Percentiles rank a stretch among this genome's conserved stretches.
Evolutionary conservation across 495 filamentous ascomycete species (phyloP).

Genomic region (Glonium stellatum): DNA sequence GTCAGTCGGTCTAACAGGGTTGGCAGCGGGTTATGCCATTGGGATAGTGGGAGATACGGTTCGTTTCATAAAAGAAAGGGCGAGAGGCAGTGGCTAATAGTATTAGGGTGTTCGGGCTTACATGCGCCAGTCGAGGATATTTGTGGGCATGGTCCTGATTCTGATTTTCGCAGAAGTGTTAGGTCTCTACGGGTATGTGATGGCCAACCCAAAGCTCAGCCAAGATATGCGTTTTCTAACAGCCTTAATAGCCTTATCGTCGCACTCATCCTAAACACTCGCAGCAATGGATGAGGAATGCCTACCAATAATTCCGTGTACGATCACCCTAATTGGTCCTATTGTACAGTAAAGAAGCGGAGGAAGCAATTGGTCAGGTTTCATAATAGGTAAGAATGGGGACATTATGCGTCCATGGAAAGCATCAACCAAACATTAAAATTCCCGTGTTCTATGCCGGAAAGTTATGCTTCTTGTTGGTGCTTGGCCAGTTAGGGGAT

Average conservation of each 20-base stretch:
- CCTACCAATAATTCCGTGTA: neutral
- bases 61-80: constrained; percentile 24
- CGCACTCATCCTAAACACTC: constrained; percentile 40
- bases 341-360: neutral
- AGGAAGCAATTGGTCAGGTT: neutral
- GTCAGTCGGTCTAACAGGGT: constrained; percentile 80
- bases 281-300: constrained; percentile 21
- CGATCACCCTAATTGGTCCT: neutral
- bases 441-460: neutral
- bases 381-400: neutral
- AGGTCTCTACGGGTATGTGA: constrained; percentile 85
- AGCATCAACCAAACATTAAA: neutral
- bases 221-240: constrained; percentile 3
- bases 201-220: neutral
- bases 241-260: constrained; percentile 36
- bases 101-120: constrained; percentile 80
- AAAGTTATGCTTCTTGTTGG: neutral
- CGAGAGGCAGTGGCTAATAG: neutral
- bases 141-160: constrained; percentile 97
- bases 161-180: constrained; percentile 98
- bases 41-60: constrained; percentile 88
- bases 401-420: neutral
- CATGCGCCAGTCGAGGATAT: constrained; percentile 91
- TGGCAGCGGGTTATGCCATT: constrained; percentile 96
- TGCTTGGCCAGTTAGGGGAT: neutral